Evolutionary conservation across 2,329 filamentous ascomycete species (phyloP), one percentile per base, ranked within the genome.

Genomic region (Thelonectria blattea): DNA sequence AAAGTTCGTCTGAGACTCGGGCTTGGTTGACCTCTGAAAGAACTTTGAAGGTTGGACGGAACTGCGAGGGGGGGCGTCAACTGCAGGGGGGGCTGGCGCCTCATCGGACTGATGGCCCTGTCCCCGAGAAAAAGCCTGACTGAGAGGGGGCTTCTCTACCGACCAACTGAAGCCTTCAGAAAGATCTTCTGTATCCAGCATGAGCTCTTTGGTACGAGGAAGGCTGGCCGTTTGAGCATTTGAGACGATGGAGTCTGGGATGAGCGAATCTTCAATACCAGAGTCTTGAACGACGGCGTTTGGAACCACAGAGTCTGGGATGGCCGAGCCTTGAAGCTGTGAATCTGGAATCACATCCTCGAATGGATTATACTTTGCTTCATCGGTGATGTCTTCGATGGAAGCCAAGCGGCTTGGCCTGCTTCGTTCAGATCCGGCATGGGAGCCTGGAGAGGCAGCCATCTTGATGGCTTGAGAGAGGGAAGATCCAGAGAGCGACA

Each of bases 101-200:
- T 3, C 4, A 18, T 11, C 6, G 24, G 24, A 3, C 34, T 59
- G 63, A 34, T 52, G n/a, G 15, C 41, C 6, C 24, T 63, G 68
- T 15, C 49, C 56, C 22, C 58, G 56, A 39, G 61, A 68, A 42
- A 67, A 72, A 24, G 7, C 22, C 39, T 71, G 68, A 2, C 66
- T 62, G 30, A 65, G 66, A 5, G 63, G 67, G 49, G 66, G 64
- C 32, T 65, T 48, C 39, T 63, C 67, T 14, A 57, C 54, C 22
- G 61, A 45, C 58, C 63, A 72, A 11, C 45, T 63, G 57, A 72
- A 72, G 2, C 65, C 68, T 34, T 66, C 63, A 1, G 67, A 69
- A n/a, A 72, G 42, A 3, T 70, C 65, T 5, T 68, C 65, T 41
- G 49, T 56, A 6, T 49, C 37, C 4, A 60, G 15, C n/a, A 59